Evolutionary conservation across 306 rosid species (phyloP).

Genomic region (Trifolium pratense): DNA sequence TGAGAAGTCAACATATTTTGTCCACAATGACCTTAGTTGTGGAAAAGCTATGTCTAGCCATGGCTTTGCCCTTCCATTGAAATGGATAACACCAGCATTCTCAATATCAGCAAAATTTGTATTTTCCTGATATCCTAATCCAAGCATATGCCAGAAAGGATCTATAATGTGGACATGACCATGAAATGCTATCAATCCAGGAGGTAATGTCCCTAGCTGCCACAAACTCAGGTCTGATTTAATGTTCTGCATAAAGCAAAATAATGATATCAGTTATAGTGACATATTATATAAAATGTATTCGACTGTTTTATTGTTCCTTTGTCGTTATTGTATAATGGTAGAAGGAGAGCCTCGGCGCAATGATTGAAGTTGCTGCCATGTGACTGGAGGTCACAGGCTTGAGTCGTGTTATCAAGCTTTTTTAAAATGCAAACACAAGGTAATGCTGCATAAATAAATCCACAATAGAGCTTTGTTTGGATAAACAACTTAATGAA

Average conservation of each 20-base stretch:
- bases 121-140: constrained; percentile 94
- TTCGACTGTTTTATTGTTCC: neutral
- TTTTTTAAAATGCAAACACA: neutral
- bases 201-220: constrained; percentile 99
- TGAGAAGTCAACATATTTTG: constrained; percentile 81
- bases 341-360: neutral
- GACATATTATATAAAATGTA: constrained; percentile 5
- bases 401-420: neutral
- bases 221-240: constrained; percentile 95
- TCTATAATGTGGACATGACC: constrained; percentile 84
- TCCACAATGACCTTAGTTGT: constrained; percentile 72
- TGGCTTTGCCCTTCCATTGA: constrained; percentile 96
- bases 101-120: constrained; percentile 73
- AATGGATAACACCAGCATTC: constrained; percentile 89
- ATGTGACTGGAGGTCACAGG: neutral
- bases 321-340: neutral
- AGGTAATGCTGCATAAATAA: constrained; percentile 3
- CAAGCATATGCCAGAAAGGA: constrained; percentile 98
- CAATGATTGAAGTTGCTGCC: neutral
- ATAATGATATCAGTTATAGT: constrained; percentile 14
- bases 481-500: too few species aligned
- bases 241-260: constrained; percentile 71
- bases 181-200: constrained; percentile 97
- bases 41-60: constrained; percentile 99
- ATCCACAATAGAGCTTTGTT: neutral